These are phyloP conservation scores for Calonectria pseudoreteaudii DNA, from an alignment of 2,329 filamentous ascomycete species.

Conservation along the genomic window DNA sequence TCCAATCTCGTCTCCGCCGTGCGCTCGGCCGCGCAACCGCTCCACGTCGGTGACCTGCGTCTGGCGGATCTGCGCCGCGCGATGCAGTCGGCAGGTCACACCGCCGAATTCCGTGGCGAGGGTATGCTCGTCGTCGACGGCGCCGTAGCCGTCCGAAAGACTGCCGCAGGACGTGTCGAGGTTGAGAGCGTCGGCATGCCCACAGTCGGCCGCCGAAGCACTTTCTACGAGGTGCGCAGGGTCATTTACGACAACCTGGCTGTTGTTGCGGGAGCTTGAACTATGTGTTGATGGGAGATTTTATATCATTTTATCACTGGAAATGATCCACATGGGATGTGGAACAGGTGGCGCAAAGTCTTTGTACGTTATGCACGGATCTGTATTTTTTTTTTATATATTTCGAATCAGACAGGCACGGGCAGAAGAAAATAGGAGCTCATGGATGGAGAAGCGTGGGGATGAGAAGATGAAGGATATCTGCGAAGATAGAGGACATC, in stretches of 20 bases:
- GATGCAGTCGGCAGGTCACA: conserved; percentile 85
- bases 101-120: conserved; percentile 92
- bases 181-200: conserved; percentile 78
- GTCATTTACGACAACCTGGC: conserved; percentile 96
- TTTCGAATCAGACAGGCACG: conserved; percentile 11
- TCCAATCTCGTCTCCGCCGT: conserved; percentile 76
- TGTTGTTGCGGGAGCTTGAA: conserved; percentile 80
- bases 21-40: conserved; percentile 82
- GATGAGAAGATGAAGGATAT: neutral
- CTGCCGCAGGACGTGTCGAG: conserved; percentile 86
- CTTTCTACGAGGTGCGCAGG: conserved; percentile 87
- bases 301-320: conserved; percentile 1
- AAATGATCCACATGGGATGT: neutral
- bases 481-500: neutral
- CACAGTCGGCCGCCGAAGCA: conserved; percentile 60
- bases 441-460: conserved; percentile 7
- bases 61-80: conserved; percentile 88
- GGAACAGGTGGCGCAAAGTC: conserved; percentile 15
- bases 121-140: conserved; percentile 92
- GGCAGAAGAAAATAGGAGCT: conserved; percentile 17
- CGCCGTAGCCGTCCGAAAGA: conserved; percentile 88
- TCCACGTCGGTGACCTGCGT: conserved; percentile 93
- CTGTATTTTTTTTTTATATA: conserved; percentile 6
- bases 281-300: neutral
- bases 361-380: conserved; percentile 22